Evolutionary conservation across 2,329 filamentous ascomycete species (phyloP), one percentile per base, ranked within the genome.

Genomic region (Diaporthe capsici): DNA sequence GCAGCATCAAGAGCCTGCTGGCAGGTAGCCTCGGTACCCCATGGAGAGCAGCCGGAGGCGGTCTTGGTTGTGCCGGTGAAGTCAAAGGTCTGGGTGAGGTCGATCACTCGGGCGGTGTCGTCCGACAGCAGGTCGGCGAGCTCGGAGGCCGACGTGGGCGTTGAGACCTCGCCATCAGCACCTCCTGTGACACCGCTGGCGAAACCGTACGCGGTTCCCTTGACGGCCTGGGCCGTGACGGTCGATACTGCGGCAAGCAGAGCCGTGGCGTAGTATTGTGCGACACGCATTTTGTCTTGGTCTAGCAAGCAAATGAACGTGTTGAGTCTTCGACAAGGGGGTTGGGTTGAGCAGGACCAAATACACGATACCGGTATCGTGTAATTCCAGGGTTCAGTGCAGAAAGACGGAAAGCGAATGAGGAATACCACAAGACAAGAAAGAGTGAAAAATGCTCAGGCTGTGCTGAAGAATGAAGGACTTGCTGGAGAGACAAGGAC

Each of bases 1-100:
- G 91, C 83, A 84, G 89, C 84, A 84, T 92, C 90, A 81, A 93
- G 91, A 77, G 90, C 89, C 61, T 87, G 79, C 84, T 92, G 91
- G 82, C 91, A 90, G 20, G 75, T 82, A 2, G 86, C 82, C 17
- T 81, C 86, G 44, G 88, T 90, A 55, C 88, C 90, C 83, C 87
- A 90, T 42, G 90, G 90, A 25, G 90, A 87, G 79, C 91, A 92
- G 37, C 91, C 90, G 22, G 85, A 86, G 60, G 82, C 86, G 3
- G 85, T 87, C 51, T 90, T 90, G 81, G 91, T 90, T 12, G 85
- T 86, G 53, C 86, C 87, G 44, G 84, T 87, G 84, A 90, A 92
- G 84, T 90, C 87, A 79, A 88, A 88, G 58, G 85, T 86, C 80
- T 90, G 88, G 81, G 87, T 86, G 37, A 93, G 84, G 72, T 92